Percentiles rank a stretch among this genome's conserved stretches.
These are phyloP conservation scores for Penicillium rolfsii DNA, from an alignment of 2,329 filamentous ascomycete species.

Conservation along the genomic window DNA sequence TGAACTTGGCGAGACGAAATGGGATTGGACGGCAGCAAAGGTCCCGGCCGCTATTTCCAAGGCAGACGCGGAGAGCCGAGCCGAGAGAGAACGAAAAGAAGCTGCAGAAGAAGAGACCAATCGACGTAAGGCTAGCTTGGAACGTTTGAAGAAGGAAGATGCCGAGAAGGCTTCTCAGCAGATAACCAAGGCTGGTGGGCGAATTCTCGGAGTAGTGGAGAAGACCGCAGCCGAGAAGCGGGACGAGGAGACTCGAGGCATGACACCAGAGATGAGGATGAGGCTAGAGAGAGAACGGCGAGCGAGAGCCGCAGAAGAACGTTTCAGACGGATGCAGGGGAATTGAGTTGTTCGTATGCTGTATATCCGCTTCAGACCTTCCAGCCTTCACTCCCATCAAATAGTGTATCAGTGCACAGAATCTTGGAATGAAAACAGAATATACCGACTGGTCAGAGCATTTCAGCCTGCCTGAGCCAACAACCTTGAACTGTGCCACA, in stretches of 20 bases:
- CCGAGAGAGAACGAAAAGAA: constrained; percentile 70
- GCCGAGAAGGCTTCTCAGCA: constrained; percentile 43
- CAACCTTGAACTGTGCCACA: neutral
- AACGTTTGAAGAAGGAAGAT: constrained; percentile 70
- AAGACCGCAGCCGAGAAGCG: constrained; percentile 80
- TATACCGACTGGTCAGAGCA: neutral
- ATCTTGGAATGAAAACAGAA: neutral
- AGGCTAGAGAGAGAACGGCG: constrained; percentile 84
- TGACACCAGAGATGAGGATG: constrained; percentile 86
- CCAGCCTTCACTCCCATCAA: constrained; percentile 2
- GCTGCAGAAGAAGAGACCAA: constrained; percentile 69
- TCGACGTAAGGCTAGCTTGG: constrained; percentile 73
- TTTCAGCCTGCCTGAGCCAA: neutral
- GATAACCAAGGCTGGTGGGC: constrained; percentile 56
- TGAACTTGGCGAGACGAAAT: constrained; percentile 75
- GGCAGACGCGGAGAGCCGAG: constrained; percentile 70
- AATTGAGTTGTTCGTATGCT: constrained; percentile 18
- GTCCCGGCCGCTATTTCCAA: constrained; percentile 73
- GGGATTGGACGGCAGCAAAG: constrained; percentile 76
- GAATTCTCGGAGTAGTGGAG: constrained; percentile 61
- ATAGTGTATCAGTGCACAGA: neutral
- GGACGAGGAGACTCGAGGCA: constrained; percentile 79
- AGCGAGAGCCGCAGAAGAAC: constrained; percentile 88
- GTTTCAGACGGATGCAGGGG: constrained; percentile 69
- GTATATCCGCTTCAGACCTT: neutral